These are phyloP conservation scores for Teunomyces lycoperdinae DNA, from an alignment of 805 yeast species.

Conservation along the genomic window DNA sequence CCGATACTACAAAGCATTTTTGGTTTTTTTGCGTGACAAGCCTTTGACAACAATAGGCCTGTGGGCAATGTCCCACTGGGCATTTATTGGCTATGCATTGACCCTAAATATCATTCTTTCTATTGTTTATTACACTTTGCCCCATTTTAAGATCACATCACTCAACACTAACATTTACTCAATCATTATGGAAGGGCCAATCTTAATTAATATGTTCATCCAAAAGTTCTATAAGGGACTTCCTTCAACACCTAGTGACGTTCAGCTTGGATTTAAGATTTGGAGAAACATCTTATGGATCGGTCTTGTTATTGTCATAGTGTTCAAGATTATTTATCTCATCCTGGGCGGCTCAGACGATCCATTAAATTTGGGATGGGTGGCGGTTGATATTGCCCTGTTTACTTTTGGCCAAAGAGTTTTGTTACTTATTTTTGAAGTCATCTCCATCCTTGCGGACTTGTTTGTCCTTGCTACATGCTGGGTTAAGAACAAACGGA, in stretches of 20 bases:
- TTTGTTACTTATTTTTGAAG: background rate
- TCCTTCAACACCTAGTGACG: background rate
- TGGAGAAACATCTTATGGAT: conserved; percentile 1
- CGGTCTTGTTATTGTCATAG: background rate
- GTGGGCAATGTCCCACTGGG: conserved; percentile 1
- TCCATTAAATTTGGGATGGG: conserved; percentile 1
- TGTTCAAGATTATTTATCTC: background rate
- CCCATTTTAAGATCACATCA: background rate
- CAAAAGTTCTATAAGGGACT: background rate
- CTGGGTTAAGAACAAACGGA: conserved; percentile 2
- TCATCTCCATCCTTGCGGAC: background rate
- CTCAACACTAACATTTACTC: background rate
- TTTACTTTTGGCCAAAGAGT: conserved; percentile 2
- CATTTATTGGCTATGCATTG: background rate
- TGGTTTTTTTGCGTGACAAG: background rate
- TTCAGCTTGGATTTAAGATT: background rate
- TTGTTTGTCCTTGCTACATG: conserved; percentile 1
- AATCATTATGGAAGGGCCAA: background rate
- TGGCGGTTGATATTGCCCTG: background rate
- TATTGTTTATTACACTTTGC: conserved; percentile 1
- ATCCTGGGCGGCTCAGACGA: conserved; percentile 1
- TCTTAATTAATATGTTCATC: background rate
- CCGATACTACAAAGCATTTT: background rate
- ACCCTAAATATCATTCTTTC: background rate
- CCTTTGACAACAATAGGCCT: background rate